Percentiles rank a stretch among this genome's conserved stretches.
Evolutionary conservation across 768 basidiomycete genomes (phyloP).

Genomic region (Xerocomus potaroensis): DNA sequence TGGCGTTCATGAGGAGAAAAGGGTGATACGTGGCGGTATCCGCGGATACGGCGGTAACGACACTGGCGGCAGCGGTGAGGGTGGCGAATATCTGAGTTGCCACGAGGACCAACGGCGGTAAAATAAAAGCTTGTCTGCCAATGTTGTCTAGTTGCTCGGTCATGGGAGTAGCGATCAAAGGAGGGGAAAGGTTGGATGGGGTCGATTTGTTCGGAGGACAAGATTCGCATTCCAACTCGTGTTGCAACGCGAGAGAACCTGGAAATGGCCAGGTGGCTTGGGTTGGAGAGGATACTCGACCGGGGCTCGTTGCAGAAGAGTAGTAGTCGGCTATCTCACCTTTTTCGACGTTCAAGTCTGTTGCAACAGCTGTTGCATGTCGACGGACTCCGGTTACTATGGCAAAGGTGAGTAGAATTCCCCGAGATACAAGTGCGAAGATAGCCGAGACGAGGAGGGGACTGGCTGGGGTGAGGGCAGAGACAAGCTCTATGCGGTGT

Average conservation of each 20-base stretch:
- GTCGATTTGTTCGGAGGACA: not conserved
- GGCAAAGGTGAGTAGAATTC: conserved; percentile 17
- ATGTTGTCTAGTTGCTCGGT: not conserved
- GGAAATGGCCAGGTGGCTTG: conserved; percentile 32
- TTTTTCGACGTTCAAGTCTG: conserved; percentile 15
- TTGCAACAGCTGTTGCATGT: not conserved
- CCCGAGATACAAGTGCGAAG: conserved; percentile 23
- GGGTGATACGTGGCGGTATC: not conserved
- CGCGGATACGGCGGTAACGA: conserved; percentile 12
- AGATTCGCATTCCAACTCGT: not conserved
- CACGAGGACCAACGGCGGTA: conserved; percentile 12
- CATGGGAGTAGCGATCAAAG: conserved; percentile 1
- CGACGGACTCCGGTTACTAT: conserved; percentile 6
- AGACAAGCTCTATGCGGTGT: conserved; percentile 19
- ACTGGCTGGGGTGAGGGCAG: conserved; percentile 22
- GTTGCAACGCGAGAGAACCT: conserved; percentile 22
- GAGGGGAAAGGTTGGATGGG: conserved; percentile 1
- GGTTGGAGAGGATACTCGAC: conserved; percentile 29
- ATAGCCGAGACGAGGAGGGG: conserved; percentile 23
- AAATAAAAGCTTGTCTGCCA: not conserved
- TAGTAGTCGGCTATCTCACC: not conserved
- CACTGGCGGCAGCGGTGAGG: conserved; percentile 21
- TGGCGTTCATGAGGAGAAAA: conserved; percentile 14
- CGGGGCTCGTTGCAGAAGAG: conserved; percentile 2
- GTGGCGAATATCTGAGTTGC: conserved; percentile 21